Evolutionary conservation across 176 grass and related monocot genomes (phyloP), one percentile per base, ranked within the genome.

Genomic region (Elaeis guineensis): DNA sequence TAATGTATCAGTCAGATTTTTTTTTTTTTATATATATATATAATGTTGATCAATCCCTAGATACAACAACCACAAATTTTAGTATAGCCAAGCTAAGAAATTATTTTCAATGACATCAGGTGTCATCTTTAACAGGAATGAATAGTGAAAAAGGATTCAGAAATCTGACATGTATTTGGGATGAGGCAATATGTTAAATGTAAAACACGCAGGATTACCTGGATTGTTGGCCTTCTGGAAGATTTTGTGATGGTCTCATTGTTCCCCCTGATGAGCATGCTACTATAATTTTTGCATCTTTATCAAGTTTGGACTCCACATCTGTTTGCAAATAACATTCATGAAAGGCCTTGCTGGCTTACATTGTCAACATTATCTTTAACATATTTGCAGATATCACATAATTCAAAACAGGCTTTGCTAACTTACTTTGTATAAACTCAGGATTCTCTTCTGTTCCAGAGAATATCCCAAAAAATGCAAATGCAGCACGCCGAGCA

Each of bases 361-460:
- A 98, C 87, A 76, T 66, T 98, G 82, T 52, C 9, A 12, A 44
- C 35, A 12, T 12, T 44, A 14, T 44, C 11, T 39, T 44, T 12
- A 44, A 12, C 35, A 44, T 6, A 12, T 14, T 44, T 44, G 2
- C 11, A 44, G 35, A 12, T 12, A 44, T 44, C 35, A 44, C 35
- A 44, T 44, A 44, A 44, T 49, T 55, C 25, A 4, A 3, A 23
- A 5, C 22, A 15, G n/a, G 48, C 18, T 6, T 56, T 61, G 55
- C 11, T 50, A 48, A 20, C 54, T 14, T 86, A 98, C 93, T 76
- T 70, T 89, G 82, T 52, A 98, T 57, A 57, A 98, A 92, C 59
- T 92, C 93, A 58, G 93, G 93, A 23, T 98, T 98, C 60, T 98
- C 93, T 80, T 97, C 93, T 57, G 93, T 98, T 78, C 87, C 93